These are phyloP conservation scores for Psilocybe tampanensis DNA, from an alignment of 768 basidiomycete species.

Conservation along the genomic window DNA sequence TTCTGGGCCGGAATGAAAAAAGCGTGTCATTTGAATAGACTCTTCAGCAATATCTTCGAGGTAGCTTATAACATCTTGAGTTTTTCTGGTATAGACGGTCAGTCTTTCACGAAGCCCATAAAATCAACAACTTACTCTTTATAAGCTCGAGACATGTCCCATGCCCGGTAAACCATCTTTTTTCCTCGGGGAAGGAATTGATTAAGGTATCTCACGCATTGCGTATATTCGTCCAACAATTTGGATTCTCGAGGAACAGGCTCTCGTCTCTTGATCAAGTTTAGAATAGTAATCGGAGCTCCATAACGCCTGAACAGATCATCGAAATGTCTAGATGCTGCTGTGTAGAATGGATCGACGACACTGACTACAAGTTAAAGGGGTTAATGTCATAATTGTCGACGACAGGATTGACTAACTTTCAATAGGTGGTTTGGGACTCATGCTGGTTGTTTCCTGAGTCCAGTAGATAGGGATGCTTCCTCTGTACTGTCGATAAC, in stretches of 20 bases:
- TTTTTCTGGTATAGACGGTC: slow-evolving; percentile 59
- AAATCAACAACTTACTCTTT: slow-evolving; percentile 65
- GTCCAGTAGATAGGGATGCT: slow-evolving; percentile 98
- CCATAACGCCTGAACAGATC: slow-evolving; percentile 90
- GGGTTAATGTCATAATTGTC: slow-evolving; percentile 4
- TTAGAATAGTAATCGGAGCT: slow-evolving; percentile 85
- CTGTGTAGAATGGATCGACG: slow-evolving; percentile 92
- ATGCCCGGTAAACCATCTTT: slow-evolving; percentile 90
- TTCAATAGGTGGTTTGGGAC: slow-evolving; percentile 93
- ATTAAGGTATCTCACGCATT: slow-evolving; percentile 92
- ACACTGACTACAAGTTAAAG: slow-evolving; percentile 66
- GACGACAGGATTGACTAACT: slow-evolving; percentile 52
- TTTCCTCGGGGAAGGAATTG: slow-evolving; percentile 88
- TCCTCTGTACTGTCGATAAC: slow-evolving; percentile 74
- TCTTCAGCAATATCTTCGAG: slow-evolving; percentile 95
- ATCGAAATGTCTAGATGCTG: slow-evolving; percentile 92
- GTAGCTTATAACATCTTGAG: slow-evolving; percentile 93
- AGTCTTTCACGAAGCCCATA: background rate
- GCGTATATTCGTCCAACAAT: slow-evolving; percentile 85
- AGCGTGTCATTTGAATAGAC: slow-evolving; percentile 85
- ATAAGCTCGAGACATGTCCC: slow-evolving; percentile 96
- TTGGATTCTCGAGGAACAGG: slow-evolving; percentile 86
- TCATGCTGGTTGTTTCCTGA: slow-evolving; percentile 89
- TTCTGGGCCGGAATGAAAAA: slow-evolving; percentile 94
- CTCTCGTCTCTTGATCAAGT: slow-evolving; percentile 88